phyloP scores from a whole-genome alignment of 2,329 filamentous ascomycete species.

The Colletotrichum truncatum region DNA sequence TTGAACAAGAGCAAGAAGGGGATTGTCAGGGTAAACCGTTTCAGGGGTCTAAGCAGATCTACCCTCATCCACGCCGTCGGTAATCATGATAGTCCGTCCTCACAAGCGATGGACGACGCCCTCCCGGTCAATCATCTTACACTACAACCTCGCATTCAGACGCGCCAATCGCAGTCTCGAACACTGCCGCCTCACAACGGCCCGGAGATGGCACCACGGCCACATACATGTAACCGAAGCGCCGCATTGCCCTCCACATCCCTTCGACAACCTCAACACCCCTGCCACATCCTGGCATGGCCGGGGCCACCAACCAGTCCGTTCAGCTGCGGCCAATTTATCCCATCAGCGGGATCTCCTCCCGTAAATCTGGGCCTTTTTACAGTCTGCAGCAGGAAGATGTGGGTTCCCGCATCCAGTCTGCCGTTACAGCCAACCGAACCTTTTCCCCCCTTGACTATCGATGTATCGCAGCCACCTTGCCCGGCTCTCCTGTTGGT shows the following conservation, averaged over 20 bases:
- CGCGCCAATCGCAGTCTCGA: neutral
- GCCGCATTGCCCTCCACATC: neutral
- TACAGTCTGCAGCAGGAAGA: neutral
- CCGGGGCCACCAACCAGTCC: constrained; percentile 1
- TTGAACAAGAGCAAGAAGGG: neutral
- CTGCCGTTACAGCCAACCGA: constrained; percentile 11
- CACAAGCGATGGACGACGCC: neutral
- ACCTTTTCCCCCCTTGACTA: constrained; percentile 4
- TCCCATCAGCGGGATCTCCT: constrained; percentile 1
- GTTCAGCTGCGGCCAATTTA: constrained; percentile 9
- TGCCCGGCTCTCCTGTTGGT: neutral
- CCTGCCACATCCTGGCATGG: neutral
- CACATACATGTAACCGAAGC: constrained; percentile 9
- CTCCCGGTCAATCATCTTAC: neutral
- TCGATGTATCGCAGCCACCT: constrained; percentile 4
- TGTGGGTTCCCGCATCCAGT: neutral
- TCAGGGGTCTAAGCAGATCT: neutral
- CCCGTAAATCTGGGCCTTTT: constrained; percentile 13
- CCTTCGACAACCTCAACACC: neutral
- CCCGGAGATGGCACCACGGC: neutral
- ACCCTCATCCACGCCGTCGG: neutral
- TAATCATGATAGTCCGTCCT: neutral
- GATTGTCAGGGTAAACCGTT: neutral
- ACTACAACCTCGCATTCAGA: neutral
- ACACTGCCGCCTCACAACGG: neutral